Conservation (phyloP, 225 moss, liverwort and hornwort species). For the Climacium dendroides region DNA sequence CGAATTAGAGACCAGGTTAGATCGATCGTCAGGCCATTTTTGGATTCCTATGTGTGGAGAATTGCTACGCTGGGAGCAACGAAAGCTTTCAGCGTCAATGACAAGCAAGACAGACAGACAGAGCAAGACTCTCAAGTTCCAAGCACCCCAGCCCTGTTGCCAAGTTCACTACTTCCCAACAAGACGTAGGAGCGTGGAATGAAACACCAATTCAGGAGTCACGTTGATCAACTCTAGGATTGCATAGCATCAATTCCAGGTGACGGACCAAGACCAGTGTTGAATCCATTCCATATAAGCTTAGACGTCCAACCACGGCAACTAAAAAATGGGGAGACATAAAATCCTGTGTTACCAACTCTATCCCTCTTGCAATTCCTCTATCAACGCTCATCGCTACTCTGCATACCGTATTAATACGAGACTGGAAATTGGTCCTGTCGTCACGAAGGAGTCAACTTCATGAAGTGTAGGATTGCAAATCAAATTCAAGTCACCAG, state of each 20-base stretch:
- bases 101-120: no score
- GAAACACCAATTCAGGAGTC: not conserved
- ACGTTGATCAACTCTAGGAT: not conserved
- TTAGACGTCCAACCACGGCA: not conserved
- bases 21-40: not conserved
- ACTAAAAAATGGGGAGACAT: not conserved
- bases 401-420: not conserved
- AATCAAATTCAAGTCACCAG: not conserved
- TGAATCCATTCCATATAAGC: not conserved
- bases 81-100: not conserved
- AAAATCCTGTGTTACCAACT: not conserved
- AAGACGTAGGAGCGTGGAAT: not conserved
- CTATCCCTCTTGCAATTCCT: not conserved
- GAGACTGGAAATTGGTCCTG: not conserved
- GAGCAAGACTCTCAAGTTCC: not conserved
- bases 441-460: not conserved
- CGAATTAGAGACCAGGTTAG: not conserved
- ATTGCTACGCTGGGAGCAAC: not conserved
- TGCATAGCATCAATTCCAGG: not conserved
- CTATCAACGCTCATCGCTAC: not conserved
- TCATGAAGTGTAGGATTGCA: not conserved
- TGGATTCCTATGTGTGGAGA: not conserved
- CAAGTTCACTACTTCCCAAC: not conserved
- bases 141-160: not conserved
- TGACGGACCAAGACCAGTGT: not conserved